Evolutionary conservation across 345 rosid species (phyloP).

Genomic region (Populus pruinosa): DNA sequence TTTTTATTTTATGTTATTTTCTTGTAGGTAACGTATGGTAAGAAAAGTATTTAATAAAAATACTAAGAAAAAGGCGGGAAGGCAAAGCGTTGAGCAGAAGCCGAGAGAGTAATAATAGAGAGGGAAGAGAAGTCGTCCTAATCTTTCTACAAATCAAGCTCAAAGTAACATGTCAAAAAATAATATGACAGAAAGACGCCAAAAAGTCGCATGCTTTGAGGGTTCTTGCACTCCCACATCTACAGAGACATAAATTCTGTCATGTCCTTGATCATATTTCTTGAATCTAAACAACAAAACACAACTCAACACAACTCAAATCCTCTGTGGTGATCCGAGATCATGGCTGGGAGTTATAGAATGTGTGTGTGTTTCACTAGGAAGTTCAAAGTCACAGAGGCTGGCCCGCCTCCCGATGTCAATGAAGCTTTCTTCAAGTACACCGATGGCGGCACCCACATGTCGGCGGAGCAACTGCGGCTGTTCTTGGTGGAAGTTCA

Average conservation of each 20-base stretch:
- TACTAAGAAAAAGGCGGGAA: slow-evolving; percentile 8
- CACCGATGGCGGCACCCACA: slow-evolving; percentile 47
- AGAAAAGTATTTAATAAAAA: not conserved
- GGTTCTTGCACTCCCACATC: not conserved
- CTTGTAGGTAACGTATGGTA: not conserved
- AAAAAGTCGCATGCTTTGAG: not conserved
- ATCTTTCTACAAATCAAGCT: no score
- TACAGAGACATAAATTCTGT: not conserved
- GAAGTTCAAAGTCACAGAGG: slow-evolving; percentile 60
- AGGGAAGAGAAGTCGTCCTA: not conserved
- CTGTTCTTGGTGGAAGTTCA: slow-evolving; percentile 55
- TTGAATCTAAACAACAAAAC: not conserved
- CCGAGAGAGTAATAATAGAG: not conserved
- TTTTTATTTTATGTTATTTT: not conserved
- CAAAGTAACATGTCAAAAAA: not conserved
- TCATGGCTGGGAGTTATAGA: slow-evolving; percentile 59
- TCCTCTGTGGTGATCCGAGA: not conserved
- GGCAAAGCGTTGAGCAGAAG: slow-evolving; percentile 7
- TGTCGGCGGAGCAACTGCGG: slow-evolving; percentile 67
- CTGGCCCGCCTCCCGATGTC: slow-evolving; percentile 65
- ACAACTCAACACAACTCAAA: not conserved
- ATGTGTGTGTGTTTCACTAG: slow-evolving; percentile 67
- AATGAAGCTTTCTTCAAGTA: slow-evolving; percentile 50
- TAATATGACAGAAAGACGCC: not conserved
- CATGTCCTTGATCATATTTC: not conserved